phyloP scores from a whole-genome alignment of 441 rosid species.

The Eutrema salsugineum region DNA sequence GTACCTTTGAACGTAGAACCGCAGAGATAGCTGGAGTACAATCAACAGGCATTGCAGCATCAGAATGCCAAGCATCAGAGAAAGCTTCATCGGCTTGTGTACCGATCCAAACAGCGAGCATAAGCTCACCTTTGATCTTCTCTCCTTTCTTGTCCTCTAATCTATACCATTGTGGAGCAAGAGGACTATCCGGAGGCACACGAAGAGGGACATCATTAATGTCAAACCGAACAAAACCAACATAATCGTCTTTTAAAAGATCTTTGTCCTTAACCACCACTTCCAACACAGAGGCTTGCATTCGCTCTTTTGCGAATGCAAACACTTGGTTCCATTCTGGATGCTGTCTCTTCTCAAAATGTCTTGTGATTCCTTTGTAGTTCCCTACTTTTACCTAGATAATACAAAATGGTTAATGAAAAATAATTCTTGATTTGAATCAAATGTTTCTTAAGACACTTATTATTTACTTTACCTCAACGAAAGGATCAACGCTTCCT shows the following conservation, averaged over 20 bases:
- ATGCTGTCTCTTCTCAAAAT: conserved; percentile 78
- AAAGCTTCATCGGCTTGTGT: conserved; percentile 97
- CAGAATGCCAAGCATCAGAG: conserved; percentile 98
- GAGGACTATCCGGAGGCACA: conserved; percentile 92
- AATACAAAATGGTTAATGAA: not conserved
- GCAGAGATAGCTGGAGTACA: conserved; percentile 50
- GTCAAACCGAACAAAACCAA: conserved; percentile 77
- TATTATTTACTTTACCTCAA: conserved; percentile 48
- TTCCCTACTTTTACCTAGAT: conserved; percentile 71
- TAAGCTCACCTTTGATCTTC: conserved; percentile 87
- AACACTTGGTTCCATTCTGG: conserved; percentile 97
- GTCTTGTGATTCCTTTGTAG: conserved; percentile 88
- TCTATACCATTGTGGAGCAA: conserved; percentile 94
- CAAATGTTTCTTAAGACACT: not conserved
- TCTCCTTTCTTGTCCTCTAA: conserved; percentile 85
- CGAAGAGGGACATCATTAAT: conserved; percentile 79
- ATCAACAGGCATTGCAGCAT: conserved; percentile 79
- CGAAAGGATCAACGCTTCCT: conserved; percentile 91
- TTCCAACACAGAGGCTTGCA: conserved; percentile 87
- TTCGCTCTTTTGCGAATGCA: conserved; percentile 87
- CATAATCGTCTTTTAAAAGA: conserved; percentile 78
- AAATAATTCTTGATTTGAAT: not conserved
- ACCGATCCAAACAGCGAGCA: conserved; percentile 98
- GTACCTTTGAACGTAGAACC: conserved; percentile 73
- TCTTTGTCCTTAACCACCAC: conserved; percentile 87